These are phyloP conservation scores for Fusarium sp. DNA, from an alignment of 2,329 filamentous ascomycete genomes.

Conservation along the genomic window DNA sequence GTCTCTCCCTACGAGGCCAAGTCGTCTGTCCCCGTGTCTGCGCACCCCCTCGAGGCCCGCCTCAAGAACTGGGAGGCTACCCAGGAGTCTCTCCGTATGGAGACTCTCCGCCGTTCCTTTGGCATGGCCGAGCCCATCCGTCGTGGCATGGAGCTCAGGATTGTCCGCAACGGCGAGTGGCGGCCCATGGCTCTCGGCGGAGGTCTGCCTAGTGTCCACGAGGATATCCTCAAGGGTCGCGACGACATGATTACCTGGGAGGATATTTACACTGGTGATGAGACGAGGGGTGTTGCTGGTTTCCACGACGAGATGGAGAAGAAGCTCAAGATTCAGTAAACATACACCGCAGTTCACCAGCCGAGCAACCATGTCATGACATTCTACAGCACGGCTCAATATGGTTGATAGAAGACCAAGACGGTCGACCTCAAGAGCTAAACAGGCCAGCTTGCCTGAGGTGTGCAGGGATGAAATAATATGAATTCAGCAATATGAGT, in stretches of 20 bases:
- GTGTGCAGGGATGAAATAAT: constrained; percentile 13
- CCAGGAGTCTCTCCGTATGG: constrained; percentile 89
- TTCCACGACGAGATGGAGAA: constrained; percentile 96
- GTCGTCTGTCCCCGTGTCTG: constrained; percentile 61
- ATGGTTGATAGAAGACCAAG: constrained; percentile 33
- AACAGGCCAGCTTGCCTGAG: neutral
- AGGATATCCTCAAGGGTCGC: constrained; percentile 86
- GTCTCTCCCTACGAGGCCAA: constrained; percentile 66
- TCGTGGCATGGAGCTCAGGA: constrained; percentile 94
- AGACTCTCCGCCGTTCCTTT: constrained; percentile 85
- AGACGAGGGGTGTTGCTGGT: constrained; percentile 75
- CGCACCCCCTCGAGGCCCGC: constrained; percentile 92
- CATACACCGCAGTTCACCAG: neutral
- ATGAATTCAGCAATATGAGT: constrained; percentile 24
- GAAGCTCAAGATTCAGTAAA: constrained; percentile 78
- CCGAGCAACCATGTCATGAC: neutral
- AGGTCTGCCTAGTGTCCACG: constrained; percentile 76
- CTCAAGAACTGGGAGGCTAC: constrained; percentile 91
- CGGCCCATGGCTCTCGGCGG: constrained; percentile 76
- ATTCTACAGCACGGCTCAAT: constrained; percentile 31
- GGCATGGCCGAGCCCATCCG: constrained; percentile 94
- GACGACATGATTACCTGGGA: constrained; percentile 90
- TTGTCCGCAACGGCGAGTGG: constrained; percentile 84
- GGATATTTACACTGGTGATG: constrained; percentile 88
- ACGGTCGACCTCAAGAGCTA: constrained; percentile 2